Evolutionary conservation across 2,329 filamentous ascomycete genomes (phyloP), one percentile per base, ranked within the genome.

Genomic region (Teratosphaeria zuluensis): DNA sequence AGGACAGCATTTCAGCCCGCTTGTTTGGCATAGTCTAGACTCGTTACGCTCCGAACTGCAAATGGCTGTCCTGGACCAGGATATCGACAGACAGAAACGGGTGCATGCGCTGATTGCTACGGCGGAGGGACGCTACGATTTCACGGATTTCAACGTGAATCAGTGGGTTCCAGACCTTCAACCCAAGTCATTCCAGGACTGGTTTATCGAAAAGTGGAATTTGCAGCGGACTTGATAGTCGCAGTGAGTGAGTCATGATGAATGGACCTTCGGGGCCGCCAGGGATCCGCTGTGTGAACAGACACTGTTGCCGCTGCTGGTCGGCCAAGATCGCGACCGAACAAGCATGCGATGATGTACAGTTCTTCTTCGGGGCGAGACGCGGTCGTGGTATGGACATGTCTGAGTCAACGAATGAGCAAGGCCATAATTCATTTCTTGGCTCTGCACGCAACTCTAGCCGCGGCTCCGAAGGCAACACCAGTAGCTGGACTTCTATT

Each of bases 51-150:
- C 80, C 63, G 75, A 77, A 53, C 78, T 82, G 57, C 80, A 66
- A 1, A 58, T 72, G 53, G 76, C 75, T 14, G 68, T 69, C 53
- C 64, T 66, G n/a, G 64, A 57, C 28, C 65, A 67, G 19, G 70
- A 77, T 51, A 53, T 65, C 1, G 61, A 67, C 14, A 68, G 70
- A 54, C 73, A 77, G 60, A 68, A 71, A 59, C 74, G 75, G 4
- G 65, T 87, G 55, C 80, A 84, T 59, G 78, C 84, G 33, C 78
- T 90, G 28, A 77, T 88, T 42, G 85, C 85, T 33, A 90, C 87
- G 0, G 83, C 83, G 19, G 81, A 87, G 62, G 84, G 86, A 1
- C 80, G 84, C 9, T 90, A 88, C 67, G 82, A 85, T 62, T 87
- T 88, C 64, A 74, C 76, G 2, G 74, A 80, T 12, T 73, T 83